These are phyloP conservation scores for Botrytis porri DNA, from an alignment of 2,329 filamentous ascomycete species.

Conservation along the genomic window DNA sequence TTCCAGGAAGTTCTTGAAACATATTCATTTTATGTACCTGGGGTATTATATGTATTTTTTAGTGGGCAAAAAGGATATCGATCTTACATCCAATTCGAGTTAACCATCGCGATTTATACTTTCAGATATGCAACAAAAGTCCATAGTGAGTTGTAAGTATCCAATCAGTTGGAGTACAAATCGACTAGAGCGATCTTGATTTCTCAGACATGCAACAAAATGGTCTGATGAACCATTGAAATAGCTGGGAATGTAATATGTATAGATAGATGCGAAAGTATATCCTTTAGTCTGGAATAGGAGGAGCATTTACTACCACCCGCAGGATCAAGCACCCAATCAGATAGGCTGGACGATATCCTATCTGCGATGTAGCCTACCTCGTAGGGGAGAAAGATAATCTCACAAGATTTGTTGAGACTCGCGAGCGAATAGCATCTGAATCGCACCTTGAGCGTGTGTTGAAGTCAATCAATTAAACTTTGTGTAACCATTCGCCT, in stretches of 20 bases:
- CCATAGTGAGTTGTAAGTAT: not conserved
- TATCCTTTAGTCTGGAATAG: not conserved
- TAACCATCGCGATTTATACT: not conserved
- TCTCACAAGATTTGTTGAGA: not conserved
- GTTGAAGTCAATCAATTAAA: not conserved
- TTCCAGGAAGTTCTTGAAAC: not conserved
- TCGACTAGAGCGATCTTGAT: not conserved
- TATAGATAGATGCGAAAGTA: not conserved
- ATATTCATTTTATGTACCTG: not conserved
- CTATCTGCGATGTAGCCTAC: not conserved
- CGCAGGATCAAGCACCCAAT: not conserved
- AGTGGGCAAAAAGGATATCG: not conserved
- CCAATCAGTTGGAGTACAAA: not conserved
- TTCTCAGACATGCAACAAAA: not conserved
- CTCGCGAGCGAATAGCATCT: not conserved
- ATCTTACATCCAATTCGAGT: not conserved
- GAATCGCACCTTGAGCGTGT: not conserved
- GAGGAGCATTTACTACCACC: not conserved
- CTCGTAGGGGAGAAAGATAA: not conserved
- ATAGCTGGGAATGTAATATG: not conserved
- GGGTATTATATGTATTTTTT: not conserved
- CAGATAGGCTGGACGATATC: not conserved
- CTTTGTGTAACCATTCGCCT: not conserved
- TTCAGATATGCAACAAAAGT: slow-evolving; percentile 6
- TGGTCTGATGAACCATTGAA: not conserved